Conservation (phyloP, 163 green algal species). For the Coccomyxa subellipsoidea region DNA sequence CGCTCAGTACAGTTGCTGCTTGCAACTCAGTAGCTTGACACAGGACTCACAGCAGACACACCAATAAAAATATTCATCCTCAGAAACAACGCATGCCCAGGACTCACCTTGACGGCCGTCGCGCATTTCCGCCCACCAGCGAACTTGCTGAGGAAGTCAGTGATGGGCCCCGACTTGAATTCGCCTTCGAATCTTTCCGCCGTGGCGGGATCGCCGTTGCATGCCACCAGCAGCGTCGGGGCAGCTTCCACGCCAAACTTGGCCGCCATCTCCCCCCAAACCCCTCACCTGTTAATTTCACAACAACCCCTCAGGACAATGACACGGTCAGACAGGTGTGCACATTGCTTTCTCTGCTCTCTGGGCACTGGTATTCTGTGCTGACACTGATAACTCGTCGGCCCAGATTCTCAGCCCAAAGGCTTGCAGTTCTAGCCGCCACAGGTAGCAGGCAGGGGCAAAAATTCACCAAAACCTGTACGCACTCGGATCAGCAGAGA, state of each 20-base stretch:
- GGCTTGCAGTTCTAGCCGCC: too few species aligned
- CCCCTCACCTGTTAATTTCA: background rate
- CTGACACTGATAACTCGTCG: too few species aligned
- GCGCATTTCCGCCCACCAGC: conserved; percentile 47
- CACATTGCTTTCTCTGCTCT: too few species aligned
- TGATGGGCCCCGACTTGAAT: conserved; percentile 55
- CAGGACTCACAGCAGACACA: too few species aligned
- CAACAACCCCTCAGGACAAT: background rate
- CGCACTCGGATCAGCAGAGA: too few species aligned
- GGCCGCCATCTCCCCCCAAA: background rate
- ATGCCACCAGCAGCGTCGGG: conserved; percentile 68
- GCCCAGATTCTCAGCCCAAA: too few species aligned
- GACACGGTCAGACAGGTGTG: too few species aligned
- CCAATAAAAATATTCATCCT: background rate
- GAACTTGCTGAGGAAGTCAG: conserved; percentile 44
- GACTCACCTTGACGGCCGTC: background rate
- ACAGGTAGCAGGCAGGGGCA: too few species aligned
- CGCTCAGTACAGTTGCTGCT: too few species aligned
- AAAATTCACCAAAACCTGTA: too few species aligned
- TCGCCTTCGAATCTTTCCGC: conserved; percentile 38
- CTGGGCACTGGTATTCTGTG: too few species aligned
- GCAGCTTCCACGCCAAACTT: conserved; percentile 11
- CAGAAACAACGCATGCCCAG: background rate
- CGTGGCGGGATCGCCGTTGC: conserved; percentile 52
- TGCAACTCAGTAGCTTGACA: too few species aligned